Evolutionary conservation across 148 eudicot species (phyloP), one percentile per base, ranked within the genome.

Genomic region (Chenopodium quinoa): DNA sequence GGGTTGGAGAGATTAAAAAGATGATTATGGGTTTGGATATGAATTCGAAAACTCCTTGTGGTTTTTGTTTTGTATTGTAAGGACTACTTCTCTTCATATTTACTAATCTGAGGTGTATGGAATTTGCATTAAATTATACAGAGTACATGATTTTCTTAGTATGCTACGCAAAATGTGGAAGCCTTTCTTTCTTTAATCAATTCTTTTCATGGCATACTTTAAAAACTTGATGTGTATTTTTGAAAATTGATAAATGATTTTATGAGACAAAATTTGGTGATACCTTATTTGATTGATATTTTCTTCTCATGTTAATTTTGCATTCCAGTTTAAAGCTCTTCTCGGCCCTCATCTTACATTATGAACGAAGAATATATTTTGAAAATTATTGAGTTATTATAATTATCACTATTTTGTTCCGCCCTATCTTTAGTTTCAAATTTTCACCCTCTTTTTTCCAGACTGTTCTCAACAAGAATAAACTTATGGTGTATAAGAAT

Each of bases 31-130:
- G 99, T 76, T 82, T 95, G 89, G 99, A 95, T 82, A 95, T 93
- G 90, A 95, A 95, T 86, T 83, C 91, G 6, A 95, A 95, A 90
- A 95, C 99, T 62, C 99, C 99, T 37, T 95, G 99, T 78, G 99
- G 99, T 60, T 95, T 95, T 85, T 93, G 97, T 87, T 95, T 95
- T 85, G 87, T 95, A 44, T 73, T 95, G 97, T 95, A 89, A 91
- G 94, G 56, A 68, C 54, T 69, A 27, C 50, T 71, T 48, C 29
- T 56, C 74, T 37, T 80, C 44, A 19, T 44, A 64, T 11, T 65
- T 13, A 32, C 5, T 32, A 17, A 11, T 8, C 37, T 72, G 7
- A 31, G 52, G 9, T 73, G n/a, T 50, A 7, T 20, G 70, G 44
- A 13, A 29, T 47, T 46, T 70, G 68, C 44, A 29, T 12, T 23